Evolutionary conservation across 2,329 filamentous ascomycete species (phyloP).

Genomic region (Fusarium phyllophilum): DNA sequence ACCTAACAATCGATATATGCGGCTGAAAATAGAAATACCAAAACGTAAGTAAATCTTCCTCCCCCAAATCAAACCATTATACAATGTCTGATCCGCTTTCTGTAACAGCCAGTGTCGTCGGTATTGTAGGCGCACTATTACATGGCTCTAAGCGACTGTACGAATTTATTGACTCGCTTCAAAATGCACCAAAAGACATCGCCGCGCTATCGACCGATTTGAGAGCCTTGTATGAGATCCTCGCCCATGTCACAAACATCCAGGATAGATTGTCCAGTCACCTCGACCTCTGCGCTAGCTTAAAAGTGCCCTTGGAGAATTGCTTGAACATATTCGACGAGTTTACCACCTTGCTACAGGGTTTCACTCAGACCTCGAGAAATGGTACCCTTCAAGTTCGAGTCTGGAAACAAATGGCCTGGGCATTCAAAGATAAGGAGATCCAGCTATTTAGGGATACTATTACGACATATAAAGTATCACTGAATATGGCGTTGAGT

Average conservation of each 20-base stretch:
- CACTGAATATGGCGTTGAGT: accelerated
- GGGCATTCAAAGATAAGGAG: neutral
- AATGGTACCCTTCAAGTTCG: neutral
- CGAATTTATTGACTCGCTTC: neutral
- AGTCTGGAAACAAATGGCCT: neutral
- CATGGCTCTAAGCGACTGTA: neutral
- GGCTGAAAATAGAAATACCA: neutral
- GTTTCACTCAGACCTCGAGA: neutral
- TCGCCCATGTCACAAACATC: accelerated
- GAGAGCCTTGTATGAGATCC: neutral
- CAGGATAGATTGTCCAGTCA: neutral
- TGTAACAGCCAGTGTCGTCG: neutral
- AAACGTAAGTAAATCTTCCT: accelerated
- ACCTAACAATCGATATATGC: accelerated
- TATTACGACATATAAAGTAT: neutral
- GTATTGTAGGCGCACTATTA: accelerated
- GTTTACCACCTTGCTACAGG: neutral
- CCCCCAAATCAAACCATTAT: accelerated
- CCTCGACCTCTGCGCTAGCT: accelerated
- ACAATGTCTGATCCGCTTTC: neutral
- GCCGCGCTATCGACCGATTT: neutral
- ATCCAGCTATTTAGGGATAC: neutral
- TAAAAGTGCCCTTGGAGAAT: neutral
- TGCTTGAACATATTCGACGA: neutral
- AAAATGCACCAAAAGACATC: neutral